A percentile compares a stretch with the other conserved stretches of the same genome.
phyloP scores from a whole-genome alignment of 495 filamentous ascomycete species.

The Mycothermus thermophilus region DNA sequence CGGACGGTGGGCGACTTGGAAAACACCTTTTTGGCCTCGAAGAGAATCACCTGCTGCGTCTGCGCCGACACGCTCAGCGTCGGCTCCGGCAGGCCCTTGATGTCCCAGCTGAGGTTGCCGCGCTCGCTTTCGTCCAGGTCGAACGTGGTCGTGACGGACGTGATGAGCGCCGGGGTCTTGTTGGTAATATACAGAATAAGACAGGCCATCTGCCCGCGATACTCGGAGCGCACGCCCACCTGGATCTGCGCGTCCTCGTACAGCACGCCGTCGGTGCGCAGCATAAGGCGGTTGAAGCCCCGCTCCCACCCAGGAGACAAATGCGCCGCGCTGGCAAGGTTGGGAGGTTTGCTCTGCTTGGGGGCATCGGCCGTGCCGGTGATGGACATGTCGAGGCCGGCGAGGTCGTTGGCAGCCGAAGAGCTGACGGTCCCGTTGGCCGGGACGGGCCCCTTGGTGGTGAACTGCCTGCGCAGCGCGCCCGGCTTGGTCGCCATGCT shows the following conservation, averaged over 20 bases:
- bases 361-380: conserved; percentile 37
- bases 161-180: conserved; percentile 69
- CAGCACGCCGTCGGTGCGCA: conserved; percentile 69
- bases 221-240: conserved; percentile 84
- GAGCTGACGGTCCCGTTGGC: conserved; percentile 33
- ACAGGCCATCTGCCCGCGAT: conserved; percentile 83
- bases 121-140: conserved; percentile 61
- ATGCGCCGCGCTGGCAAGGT: conserved; percentile 84
- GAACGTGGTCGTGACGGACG: conserved; percentile 84
- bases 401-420: conserved; percentile 47
- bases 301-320: conserved; percentile 87
- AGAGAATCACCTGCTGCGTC: conserved; percentile 87
- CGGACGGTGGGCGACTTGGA: conserved; percentile 77
- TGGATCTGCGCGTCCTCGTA: conserved; percentile 94
- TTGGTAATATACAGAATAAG: conserved; percentile 93
- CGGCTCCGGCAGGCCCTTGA: conserved; percentile 78
- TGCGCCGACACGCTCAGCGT: conserved; percentile 60
- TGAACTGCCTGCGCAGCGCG: conserved; percentile 76
- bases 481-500: conserved; percentile 69
- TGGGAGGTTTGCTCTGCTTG: conserved; percentile 50
- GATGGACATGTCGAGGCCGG: conserved; percentile 63
- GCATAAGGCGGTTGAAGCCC: conserved; percentile 75
- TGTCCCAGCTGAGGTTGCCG: conserved; percentile 60
- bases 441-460: conserved; percentile 40
- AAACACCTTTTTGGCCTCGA: conserved; percentile 74